Evolutionary conservation across 257 asterid species (phyloP).

Genomic region (Solanum pimpinellifolium): DNA sequence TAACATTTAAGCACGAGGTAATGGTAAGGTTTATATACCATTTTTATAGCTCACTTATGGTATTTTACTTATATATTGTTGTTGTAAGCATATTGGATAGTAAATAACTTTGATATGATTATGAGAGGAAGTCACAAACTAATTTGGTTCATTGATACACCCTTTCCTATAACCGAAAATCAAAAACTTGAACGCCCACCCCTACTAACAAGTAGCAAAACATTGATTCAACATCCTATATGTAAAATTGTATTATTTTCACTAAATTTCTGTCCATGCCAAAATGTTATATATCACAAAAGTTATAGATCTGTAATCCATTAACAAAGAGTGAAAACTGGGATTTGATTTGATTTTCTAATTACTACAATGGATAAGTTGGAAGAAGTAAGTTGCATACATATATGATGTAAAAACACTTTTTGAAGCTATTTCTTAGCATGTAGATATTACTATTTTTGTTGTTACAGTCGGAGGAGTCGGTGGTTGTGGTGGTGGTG

Average conservation of each 20-base stretch:
- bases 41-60: not conserved
- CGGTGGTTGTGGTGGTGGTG: no score
- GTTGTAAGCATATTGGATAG: not conserved
- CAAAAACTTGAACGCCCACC: not conserved
- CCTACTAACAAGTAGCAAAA: not conserved
- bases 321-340: not conserved
- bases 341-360: not conserved
- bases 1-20: not conserved
- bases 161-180: not conserved
- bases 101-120: not conserved
- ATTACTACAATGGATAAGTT: not conserved
- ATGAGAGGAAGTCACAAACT: not conserved
- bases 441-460: not conserved
- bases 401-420: not conserved
- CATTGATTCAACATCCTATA: not conserved
- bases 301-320: not conserved
- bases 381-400: not conserved
- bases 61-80: not conserved
- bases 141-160: not conserved
- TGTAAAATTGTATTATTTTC: not conserved
- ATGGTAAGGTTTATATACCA: not conserved
- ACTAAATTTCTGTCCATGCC: no score
- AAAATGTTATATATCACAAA: no score
- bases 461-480: no score
- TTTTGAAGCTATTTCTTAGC: not conserved